phyloP scores from a whole-genome alignment of 129 eudicot genomes.

The Artemisia annua region DNA sequence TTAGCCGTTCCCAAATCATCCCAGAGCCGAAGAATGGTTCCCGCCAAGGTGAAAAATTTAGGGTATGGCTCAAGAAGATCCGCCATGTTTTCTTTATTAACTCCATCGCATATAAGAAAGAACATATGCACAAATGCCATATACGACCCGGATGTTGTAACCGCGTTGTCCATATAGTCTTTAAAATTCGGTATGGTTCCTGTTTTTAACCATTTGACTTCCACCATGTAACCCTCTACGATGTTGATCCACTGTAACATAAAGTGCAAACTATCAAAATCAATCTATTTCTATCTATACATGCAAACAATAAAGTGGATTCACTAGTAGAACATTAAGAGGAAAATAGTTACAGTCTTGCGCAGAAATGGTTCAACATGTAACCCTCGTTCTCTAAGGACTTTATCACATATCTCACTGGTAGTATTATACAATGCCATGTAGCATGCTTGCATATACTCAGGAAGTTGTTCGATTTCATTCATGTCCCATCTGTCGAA shows the following conservation, averaged over 20 bases:
- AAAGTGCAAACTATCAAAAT: background rate
- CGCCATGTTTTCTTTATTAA: conserved; percentile 25
- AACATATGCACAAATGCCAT: conserved; percentile 57
- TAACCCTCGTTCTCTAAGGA: conserved; percentile 42
- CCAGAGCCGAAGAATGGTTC: conserved; percentile 65
- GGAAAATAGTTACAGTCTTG: conserved; percentile 29
- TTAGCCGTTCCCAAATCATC: conserved; percentile 66
- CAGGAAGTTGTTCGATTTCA: conserved; percentile 47
- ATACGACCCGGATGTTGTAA: conserved; percentile 53
- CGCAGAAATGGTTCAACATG: conserved; percentile 35
- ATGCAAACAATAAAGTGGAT: background rate
- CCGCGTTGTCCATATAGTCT: conserved; percentile 56
- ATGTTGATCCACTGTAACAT: conserved; percentile 55
- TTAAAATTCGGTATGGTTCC: conserved; percentile 42
- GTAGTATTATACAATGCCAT: conserved; percentile 47
- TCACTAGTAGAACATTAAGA: background rate
- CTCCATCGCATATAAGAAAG: conserved; percentile 46
- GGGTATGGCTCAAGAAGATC: conserved; percentile 46
- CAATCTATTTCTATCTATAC: background rate
- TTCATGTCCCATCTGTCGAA: conserved; percentile 55
- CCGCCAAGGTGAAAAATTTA: conserved; percentile 42
- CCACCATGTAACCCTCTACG: conserved; percentile 53
- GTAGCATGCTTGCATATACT: conserved; percentile 58
- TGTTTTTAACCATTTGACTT: conserved; percentile 47
- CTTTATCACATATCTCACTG: conserved; percentile 44